Base-by-base conservation (phyloP, 768 basidiomycete genomes). In the Hydnum rufescens region DNA sequence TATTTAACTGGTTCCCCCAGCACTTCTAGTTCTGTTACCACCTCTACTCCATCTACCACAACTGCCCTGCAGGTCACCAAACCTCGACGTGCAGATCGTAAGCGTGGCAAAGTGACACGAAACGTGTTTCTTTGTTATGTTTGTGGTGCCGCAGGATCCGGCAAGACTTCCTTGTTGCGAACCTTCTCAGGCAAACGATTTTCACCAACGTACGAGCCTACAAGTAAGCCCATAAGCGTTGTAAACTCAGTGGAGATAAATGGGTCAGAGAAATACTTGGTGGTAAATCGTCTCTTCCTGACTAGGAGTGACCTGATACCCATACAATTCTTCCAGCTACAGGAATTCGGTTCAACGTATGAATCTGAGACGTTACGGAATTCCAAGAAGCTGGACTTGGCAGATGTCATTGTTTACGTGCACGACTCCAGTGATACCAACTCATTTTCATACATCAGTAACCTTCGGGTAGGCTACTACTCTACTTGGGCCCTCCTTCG, bases 361-460 rank as follows among this genome's bases (percentile, higher is more conserved):
- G 93, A 99, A 66, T 74, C 84, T 0, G 93, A 96, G 64, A 80
- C 77, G 5, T 68, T 97, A 53, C 76, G 90, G 55, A 88, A 82
- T 64, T 72, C 78, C 34, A 93, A 88, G 70, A 95, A 90, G 68
- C 78, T 80, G 30, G 92, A 95, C 63, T 67, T 85, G 43, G 87
- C 86, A 19, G 93, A 99, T 65, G 86, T 96, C 39, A 84, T 96
- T 55, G 75, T 92, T 57, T 96, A 93, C 63, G 89, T 96, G 30
- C 80, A 96, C 61, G 93, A 99, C 66, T 96, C 92, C 46, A 90
- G 87, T 62, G 93, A 99, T 63, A 96, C 93, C 36, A 97, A 99
- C 67, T 95, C 89, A 5, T 99, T 99, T 64, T 92, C 88, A 46
- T 95, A 97, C 67, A 89, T 99, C 64, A 92, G 88, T 60, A 95